Evolutionary conservation across 1,139 yeast genomes (phyloP), one percentile per base, ranked within the genome.

Genomic region (Eremothecium coryli): DNA sequence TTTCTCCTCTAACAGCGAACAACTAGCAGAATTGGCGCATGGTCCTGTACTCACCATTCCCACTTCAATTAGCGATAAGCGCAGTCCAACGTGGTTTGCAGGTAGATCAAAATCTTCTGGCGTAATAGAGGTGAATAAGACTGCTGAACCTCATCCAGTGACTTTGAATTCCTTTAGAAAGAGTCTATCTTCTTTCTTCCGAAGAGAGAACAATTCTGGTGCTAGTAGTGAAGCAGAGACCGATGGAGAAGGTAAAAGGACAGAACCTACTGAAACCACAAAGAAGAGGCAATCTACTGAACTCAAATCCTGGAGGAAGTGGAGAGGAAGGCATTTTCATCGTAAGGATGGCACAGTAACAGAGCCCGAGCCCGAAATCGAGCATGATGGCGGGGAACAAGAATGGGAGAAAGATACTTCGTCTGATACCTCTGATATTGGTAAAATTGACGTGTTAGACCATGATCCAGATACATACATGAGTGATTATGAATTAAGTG

Each of bases 241-340:
- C 7, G 32, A 17, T 14, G 12, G 21, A 14, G 18, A 17, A 20
- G n/a, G 13, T 6, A 26, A 31, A 12, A 8, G 10, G 9, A 11
- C 31, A n/a, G 23, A 24, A 9, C 23, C 8, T 3, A 13, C 14
- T 12, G 31, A 20, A 9, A 23, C 11, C 26, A 14, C 23, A 8
- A 27, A 27, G 22, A 27, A 27, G 14, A 27, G 17, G 8, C 36
- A 16, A 9, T 24, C 38, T n/a, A 22, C 38, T 6, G 36, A 18
- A 5, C 26, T 35, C 8, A 40, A 33, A 23, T 43, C 42, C 31
- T 44, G 48, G 48, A 42, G 37, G 24, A 31, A 41, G 12, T 44
- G 45, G 44, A 43, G 35, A 26, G 31, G 36, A 16, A 32, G 38
- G 8, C 39, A 41, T 18, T 33, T 31, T 15, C 32, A 34, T 23